These are phyloP conservation scores for Conringia planisiliqua DNA, from an alignment of 345 rosid species.

Conservation along the genomic window DNA sequence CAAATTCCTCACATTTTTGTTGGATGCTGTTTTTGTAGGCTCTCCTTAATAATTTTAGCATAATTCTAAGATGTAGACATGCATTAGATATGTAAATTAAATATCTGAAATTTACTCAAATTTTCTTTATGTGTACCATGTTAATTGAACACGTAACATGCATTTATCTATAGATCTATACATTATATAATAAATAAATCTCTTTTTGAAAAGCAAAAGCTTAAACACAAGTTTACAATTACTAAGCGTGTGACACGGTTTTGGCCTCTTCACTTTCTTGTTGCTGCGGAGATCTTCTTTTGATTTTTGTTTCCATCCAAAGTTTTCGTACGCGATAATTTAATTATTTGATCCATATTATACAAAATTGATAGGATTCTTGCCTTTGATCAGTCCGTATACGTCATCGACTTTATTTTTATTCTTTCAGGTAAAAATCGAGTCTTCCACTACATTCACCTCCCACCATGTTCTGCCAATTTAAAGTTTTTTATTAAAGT, in stretches of 20 bases:
- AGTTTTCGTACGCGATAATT: not conserved
- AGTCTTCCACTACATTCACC: constrained; percentile 17
- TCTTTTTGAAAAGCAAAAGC: constrained; percentile 52
- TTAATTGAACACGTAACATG: constrained; percentile 30
- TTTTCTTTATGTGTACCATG: constrained; percentile 20
- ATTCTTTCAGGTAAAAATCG: constrained; percentile 13
- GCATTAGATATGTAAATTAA: not conserved
- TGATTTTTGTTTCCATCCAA: constrained; percentile 25
- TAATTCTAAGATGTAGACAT: not conserved
- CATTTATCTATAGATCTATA: constrained; percentile 3
- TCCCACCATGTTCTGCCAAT: constrained; percentile 1
- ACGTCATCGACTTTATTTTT: constrained; percentile 28
- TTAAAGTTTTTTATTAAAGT: not conserved
- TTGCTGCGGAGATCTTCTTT: constrained; percentile 21
- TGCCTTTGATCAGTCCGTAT: constrained; percentile 27
- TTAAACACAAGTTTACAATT: constrained; percentile 16
- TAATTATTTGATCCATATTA: constrained; percentile 6
- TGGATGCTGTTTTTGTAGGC: not conserved
- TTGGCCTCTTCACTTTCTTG: constrained; percentile 52
- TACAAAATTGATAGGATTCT: constrained; percentile 24
- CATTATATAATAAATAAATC: not conserved
- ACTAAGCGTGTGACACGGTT: constrained; percentile 57
- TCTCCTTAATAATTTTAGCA: not conserved
- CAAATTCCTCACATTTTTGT: not conserved
- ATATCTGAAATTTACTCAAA: not conserved